These are phyloP conservation scores for Guyanaporus albipodus DNA, from an alignment of 768 basidiomycete genomes.

Conservation along the genomic window DNA sequence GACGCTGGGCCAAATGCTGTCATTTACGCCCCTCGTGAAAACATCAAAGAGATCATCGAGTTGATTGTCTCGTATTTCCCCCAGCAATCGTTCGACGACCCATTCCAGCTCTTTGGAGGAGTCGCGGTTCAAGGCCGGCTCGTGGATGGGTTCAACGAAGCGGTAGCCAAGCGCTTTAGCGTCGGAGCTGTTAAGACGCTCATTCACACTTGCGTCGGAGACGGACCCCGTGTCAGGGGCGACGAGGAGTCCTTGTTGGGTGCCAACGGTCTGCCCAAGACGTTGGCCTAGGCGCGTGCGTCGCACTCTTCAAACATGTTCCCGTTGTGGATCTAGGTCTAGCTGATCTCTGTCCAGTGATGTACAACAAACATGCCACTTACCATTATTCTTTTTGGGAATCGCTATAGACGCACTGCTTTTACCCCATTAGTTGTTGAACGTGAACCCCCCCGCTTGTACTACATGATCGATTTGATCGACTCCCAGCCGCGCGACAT, in stretches of 20 bases:
- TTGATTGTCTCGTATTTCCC: conserved; percentile 87
- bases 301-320: background rate
- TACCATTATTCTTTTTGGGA: no score
- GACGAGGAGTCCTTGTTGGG: conserved; percentile 63
- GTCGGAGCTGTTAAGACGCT: conserved; percentile 80
- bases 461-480: no score
- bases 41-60: conserved; percentile 74
- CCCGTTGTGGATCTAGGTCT: background rate
- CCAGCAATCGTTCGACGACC: conserved; percentile 72
- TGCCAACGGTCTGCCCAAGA: conserved; percentile 64
- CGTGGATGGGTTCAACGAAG: conserved; percentile 71
- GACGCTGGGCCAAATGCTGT: conserved; percentile 99
- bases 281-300: conserved; percentile 32
- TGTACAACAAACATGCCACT: no score
- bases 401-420: no score
- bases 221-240: conserved; percentile 75
- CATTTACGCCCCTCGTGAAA: conserved; percentile 79
- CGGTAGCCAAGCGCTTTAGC: conserved; percentile 68
- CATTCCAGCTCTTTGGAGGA: conserved; percentile 57
- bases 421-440: no score
- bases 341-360: background rate
- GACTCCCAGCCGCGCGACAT: no score
- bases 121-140: conserved; percentile 45
- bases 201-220: conserved; percentile 91
- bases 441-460: no score